Percentiles rank a stretch among this genome's conserved stretches.
Conservation (phyloP, 805 yeast genomes). For the Kazachstania africana region DNA sequence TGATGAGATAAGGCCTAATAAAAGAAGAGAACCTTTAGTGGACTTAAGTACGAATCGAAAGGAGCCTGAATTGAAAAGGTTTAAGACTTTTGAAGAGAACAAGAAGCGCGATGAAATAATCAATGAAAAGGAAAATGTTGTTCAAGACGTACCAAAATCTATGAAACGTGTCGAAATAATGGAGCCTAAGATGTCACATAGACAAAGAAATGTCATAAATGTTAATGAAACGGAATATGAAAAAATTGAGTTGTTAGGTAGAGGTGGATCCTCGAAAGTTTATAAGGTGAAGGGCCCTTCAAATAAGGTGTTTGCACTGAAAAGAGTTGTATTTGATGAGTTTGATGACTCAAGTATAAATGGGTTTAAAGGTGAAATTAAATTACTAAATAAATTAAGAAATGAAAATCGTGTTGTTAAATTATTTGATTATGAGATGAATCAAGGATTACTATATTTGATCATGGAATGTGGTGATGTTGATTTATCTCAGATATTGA, state of each 20-base stretch:
- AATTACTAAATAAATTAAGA: conserved; percentile 48
- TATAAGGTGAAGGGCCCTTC: conserved; percentile 56
- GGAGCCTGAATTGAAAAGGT: conserved; percentile 4
- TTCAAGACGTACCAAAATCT: conserved; percentile 1
- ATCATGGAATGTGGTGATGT: conserved; percentile 95
- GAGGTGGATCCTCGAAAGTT: conserved; percentile 89
- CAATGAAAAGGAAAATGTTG: background rate
- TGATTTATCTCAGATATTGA: conserved; percentile 73
- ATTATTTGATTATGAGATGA: conserved; percentile 61
- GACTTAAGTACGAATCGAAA: conserved; percentile 15
- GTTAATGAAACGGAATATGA: conserved; percentile 60
- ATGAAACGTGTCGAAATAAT: conserved; percentile 9
- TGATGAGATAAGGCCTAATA: background rate
- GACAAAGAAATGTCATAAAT: conserved; percentile 15
- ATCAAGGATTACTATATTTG: conserved; percentile 49
- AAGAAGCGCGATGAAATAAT: background rate
- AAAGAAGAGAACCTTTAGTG: conserved; percentile 21
- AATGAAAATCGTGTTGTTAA: conserved; percentile 64
- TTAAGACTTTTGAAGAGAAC: conserved; percentile 2
- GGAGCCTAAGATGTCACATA: conserved; percentile 8
- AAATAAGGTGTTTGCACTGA: conserved; percentile 62
- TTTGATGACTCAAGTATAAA: conserved; percentile 61
- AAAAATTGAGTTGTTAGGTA: conserved; percentile 66
- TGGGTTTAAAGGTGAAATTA: conserved; percentile 87
- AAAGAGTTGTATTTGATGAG: conserved; percentile 69